Evolutionary conservation across 2,329 filamentous ascomycete genomes (phyloP), one percentile per base, ranked within the genome.

Genomic region (Arachnopeziza araneosa): DNA sequence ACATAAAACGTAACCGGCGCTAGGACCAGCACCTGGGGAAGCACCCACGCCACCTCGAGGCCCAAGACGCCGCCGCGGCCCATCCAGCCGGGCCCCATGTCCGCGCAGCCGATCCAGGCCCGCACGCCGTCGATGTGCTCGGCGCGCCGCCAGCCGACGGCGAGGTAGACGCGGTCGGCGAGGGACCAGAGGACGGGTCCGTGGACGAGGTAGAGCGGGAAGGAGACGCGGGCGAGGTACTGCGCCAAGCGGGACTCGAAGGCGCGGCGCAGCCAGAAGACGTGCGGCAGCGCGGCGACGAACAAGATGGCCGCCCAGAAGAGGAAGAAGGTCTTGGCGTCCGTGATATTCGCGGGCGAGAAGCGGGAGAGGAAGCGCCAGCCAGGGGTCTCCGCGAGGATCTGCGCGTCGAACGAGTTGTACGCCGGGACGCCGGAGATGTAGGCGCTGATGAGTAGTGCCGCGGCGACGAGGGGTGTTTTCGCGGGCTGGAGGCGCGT

Each of bases 241-340:
- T 86, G 85, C 67, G 80, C 83, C 66, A 85, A 80, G 21, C 75
- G 74, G 0, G 75, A 76, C 70, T 86, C 84, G 66, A 88, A 87
- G 68, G 86, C 83, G 2, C 72, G 63, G 71, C 80, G 82, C 19
- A 87, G 75, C 79, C 79, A 82, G 4, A 73, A 66, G n/a, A 89
- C 78, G n/a, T 81, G 81, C 7, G 82, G 81, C 2, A 83, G 74
- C 0, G 80, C 77, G 1, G 80, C 75, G 0, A 90, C 79, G 0
- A 86, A 69, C 56, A 86, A 77, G 24, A 77, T 75, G 1, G 85
- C 78, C 0, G 84, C 85, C 75, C 79, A 83, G 69, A 86, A 86
- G 2, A 88, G 77, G 69, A 80, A 88, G 72, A 88, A 88, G 84
- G 84, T 88, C 71, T 88, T 88, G 68, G 79, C 80, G 69, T 88